These are phyloP conservation scores for Corymbia citriodora DNA, from an alignment of 441 rosid species.

Conservation along the genomic window DNA sequence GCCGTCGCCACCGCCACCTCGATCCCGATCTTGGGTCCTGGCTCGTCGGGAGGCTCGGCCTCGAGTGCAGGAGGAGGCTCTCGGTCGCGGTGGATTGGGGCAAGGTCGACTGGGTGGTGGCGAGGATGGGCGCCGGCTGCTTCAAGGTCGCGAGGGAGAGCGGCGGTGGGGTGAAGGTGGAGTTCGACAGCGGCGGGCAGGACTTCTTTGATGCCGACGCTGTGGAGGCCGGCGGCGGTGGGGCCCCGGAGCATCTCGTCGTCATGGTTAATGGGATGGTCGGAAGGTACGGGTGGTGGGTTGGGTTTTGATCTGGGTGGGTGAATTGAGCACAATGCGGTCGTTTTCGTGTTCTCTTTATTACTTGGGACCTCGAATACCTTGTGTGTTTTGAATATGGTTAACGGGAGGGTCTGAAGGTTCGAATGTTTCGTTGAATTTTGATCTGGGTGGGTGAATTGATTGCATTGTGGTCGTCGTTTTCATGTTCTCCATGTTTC, in stretches of 20 bases:
- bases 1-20: neutral
- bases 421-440: conserved; percentile 1
- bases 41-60: neutral
- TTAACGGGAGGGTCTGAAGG: conserved; percentile 84
- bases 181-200: conserved; percentile 62
- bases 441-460: neutral
- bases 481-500: neutral
- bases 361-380: neutral
- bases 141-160: conserved; percentile 23
- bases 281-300: conserved; percentile 48
- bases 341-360: neutral
- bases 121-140: conserved; percentile 42
- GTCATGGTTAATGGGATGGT: conserved; percentile 83
- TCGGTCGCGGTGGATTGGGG: conserved; percentile 3
- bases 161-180: conserved; percentile 26
- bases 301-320: neutral
- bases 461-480: neutral
- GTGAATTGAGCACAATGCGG: neutral
- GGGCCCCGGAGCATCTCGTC: conserved; percentile 72
- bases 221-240: conserved; percentile 15
- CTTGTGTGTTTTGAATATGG: conserved; percentile 27
- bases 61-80: neutral
- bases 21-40: neutral
- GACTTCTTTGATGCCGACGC: conserved; percentile 40
- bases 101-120: conserved; percentile 36